Evolutionary conservation across 108 stramenopile species (phyloP).

Genomic region (Tribonema minus): DNA sequence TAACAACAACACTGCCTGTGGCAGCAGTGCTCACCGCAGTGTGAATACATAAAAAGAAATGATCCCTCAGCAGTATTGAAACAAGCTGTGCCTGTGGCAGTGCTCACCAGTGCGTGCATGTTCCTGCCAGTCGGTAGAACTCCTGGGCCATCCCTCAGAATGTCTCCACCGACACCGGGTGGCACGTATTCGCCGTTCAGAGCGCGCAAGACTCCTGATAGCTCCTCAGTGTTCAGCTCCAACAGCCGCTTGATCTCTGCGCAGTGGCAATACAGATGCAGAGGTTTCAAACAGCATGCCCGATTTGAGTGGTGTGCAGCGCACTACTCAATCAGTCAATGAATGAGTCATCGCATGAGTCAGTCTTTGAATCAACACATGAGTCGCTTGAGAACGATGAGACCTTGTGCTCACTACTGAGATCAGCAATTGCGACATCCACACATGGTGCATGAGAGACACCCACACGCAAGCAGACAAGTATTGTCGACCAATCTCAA

Average conservation of each 20-base stretch:
- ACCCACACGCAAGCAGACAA: neutral
- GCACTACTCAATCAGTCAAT: no score
- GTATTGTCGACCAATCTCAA: no score
- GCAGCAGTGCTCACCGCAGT: no score
- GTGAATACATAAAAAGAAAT: no score
- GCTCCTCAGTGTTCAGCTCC: slow-evolving; percentile 64
- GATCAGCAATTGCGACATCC: neutral
- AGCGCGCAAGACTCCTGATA: slow-evolving; percentile 61
- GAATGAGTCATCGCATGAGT: neutral
- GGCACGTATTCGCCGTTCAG: slow-evolving; percentile 69
- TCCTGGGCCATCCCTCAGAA: slow-evolving; percentile 64
- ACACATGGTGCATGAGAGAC: neutral
- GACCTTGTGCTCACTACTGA: no score
- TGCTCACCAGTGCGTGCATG: slow-evolving; percentile 76
- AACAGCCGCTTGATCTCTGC: slow-evolving; percentile 60
- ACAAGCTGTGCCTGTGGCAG: no score
- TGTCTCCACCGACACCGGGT: slow-evolving; percentile 71
- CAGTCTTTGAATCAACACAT: neutral
- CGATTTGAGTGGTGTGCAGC: neutral
- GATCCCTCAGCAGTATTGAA: no score
- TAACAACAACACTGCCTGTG: no score
- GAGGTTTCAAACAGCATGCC: neutral
- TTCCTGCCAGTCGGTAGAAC: slow-evolving; percentile 77
- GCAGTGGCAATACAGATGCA: neutral
- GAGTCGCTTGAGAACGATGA: no score